Conservation (phyloP, 768 basidiomycete species). For the Goffeauzyma gilvescens region DNA sequence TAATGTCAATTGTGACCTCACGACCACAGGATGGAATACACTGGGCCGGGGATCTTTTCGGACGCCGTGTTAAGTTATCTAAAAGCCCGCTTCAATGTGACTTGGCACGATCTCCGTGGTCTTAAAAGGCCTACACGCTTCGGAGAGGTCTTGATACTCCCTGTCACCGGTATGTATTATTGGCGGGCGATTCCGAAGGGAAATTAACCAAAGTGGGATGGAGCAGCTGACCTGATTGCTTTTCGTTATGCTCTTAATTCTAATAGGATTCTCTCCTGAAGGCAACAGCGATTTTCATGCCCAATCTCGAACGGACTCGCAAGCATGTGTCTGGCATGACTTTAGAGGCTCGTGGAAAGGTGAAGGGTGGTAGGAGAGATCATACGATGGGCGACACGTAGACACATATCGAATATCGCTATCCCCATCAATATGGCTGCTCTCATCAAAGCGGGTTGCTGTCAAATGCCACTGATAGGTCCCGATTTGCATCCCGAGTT, state of each 20-base stretch:
- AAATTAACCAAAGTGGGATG: no score
- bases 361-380: background rate
- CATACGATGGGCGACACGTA: no score
- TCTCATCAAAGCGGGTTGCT: no score
- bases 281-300: conserved; percentile 2
- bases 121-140: conserved; percentile 23
- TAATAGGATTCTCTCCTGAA: conserved; percentile 1
- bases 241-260: background rate
- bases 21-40: conserved; percentile 4
- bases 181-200: no score
- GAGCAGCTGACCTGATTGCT: background rate
- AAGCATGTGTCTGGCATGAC: conserved; percentile 2
- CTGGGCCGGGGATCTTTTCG: conserved; percentile 9
- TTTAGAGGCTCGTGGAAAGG: conserved; percentile 2
- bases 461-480: no score
- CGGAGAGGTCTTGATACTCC: conserved; percentile 27
- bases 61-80: conserved; percentile 20
- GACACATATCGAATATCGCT: no score
- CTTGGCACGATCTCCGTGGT: conserved; percentile 19
- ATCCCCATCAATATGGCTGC: no score
- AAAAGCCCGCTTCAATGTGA: conserved; percentile 22
- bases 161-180: conserved; percentile 14
- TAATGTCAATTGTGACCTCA: background rate
- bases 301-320: background rate
- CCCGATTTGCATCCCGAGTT: no score